Conservation (phyloP, 306 rosid genomes). For the Luffa aegyptiaca region DNA sequence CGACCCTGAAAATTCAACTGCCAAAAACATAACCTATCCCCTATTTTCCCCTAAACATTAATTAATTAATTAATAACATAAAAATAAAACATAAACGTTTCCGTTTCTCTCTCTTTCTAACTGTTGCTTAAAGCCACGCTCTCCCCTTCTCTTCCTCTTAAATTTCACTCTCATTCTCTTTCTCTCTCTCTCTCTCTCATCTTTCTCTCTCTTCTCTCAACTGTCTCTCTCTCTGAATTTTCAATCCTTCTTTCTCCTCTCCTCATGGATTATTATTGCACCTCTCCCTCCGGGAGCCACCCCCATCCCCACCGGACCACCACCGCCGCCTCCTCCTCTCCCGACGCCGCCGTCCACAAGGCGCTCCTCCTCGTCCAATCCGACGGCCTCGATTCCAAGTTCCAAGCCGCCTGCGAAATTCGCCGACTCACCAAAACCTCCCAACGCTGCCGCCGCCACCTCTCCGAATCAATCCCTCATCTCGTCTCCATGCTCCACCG, state of each 20-base stretch:
- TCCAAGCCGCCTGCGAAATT: constrained; percentile 72
- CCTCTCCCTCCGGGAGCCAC: constrained; percentile 2
- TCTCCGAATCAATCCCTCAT: constrained; percentile 47
- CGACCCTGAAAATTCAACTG: background rate
- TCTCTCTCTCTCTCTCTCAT: background rate
- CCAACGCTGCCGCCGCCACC: constrained; percentile 77
- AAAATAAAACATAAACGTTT: background rate
- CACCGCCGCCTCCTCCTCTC: background rate
- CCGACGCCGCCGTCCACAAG: constrained; percentile 48
- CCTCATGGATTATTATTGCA: constrained; percentile 5
- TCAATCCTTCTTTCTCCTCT: background rate
- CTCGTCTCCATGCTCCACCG: constrained; percentile 60
- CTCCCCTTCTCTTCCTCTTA: constrained; percentile 6
- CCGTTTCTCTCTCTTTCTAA: background rate
- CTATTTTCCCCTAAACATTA: background rate
- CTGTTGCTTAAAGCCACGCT: constrained; percentile 19
- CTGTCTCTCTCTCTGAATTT: background rate
- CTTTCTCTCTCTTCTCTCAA: background rate
- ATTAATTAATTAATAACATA: background rate
- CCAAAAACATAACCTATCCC: background rate
- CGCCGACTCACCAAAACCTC: constrained; percentile 88
- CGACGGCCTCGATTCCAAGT: constrained; percentile 35
- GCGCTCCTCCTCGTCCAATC: constrained; percentile 59
- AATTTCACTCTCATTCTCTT: background rate
- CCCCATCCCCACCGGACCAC: background rate